Conservation (phyloP, 148 eudicot species). For the Silene latifolia region DNA sequence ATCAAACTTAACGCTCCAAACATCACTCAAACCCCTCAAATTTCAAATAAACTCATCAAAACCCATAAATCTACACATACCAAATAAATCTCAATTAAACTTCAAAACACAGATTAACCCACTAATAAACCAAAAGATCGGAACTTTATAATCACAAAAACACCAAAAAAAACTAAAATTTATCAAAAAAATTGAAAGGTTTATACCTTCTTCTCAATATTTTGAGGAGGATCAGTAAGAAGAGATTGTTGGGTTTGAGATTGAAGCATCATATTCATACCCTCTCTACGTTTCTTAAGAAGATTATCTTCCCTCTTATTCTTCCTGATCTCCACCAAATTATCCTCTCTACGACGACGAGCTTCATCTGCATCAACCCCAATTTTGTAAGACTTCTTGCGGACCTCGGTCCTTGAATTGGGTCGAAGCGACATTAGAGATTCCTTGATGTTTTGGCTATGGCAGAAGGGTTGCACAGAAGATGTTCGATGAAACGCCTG, state of each 20-base stretch:
- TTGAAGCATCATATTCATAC: slow-evolving; percentile 41
- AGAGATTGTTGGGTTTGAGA: slow-evolving; percentile 40
- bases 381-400: slow-evolving; percentile 77
- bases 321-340: slow-evolving; percentile 92
- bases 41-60: background rate
- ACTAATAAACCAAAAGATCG: slow-evolving; percentile 26
- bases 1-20: slow-evolving; percentile 9
- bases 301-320: slow-evolving; percentile 78
- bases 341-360: slow-evolving; percentile 79
- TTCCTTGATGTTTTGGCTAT: background rate
- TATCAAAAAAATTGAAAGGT: background rate
- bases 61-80: background rate
- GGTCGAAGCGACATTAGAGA: slow-evolving; percentile 75
- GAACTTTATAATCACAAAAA: background rate
- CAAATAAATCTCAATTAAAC: background rate
- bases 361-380: slow-evolving; percentile 94
- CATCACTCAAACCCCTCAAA: background rate
- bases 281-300: slow-evolving; percentile 74
- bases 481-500: slow-evolving; percentile 22
- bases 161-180: background rate
- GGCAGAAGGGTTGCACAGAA: slow-evolving; percentile 3
- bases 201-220: slow-evolving; percentile 56
- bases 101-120: slow-evolving; percentile 8
- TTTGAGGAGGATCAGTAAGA: slow-evolving; percentile 43
- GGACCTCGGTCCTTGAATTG: slow-evolving; percentile 55